Base-by-base conservation (phyloP, 768 basidiomycete species). In the Clitopilus hobsonii region DNA sequence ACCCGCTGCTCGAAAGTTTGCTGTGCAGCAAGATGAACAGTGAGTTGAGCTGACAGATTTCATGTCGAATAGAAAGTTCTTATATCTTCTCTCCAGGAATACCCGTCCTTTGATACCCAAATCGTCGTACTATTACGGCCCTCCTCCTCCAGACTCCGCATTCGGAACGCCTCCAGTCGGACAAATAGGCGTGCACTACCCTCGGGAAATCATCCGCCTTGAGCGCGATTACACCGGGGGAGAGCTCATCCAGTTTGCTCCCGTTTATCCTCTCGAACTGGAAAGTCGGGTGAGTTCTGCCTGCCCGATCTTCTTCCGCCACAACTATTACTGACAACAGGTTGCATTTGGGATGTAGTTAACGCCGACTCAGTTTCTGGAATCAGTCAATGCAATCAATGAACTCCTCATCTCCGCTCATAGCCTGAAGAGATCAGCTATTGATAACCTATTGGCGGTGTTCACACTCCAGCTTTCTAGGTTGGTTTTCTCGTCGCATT, bases 151-250 rank as follows among this genome's bases (percentile, higher is more conserved):
- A n/a, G 84, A 83, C 59, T 80, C 89, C 29, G 91, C 90, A 25
- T 97, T 83, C 66, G 91, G 91, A 2, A 91, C 88, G 0, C 71
- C 78, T 1, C 92, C 92, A 7, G 72, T 88, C 5, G 96, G 96
- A 1, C 85, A 87, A 51, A 88, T 98, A 55, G 95, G 94, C 2
- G 71, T 87, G 22, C 91, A 97, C 66, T 86, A 91, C 61, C 95
- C 96, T 14, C 84, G 95, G 52, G 96, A 98, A 73, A 83, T 99
- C 55, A 74, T 99, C 51, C 79, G 96, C 45, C 75, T 99, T 38
- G 96, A 98, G 69, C 74, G 97, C 52, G 97, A 99, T 68, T 99
- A 97, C 67, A 82, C 76, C 13, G 86, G 86, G 0, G 97, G 96
- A 2, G 96, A 98, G 66, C 75, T 95, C 6, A 81, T 86, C 26